A percentile compares a stretch with the other conserved stretches of the same genome.
phyloP scores from a whole-genome alignment of 2,329 filamentous ascomycete genomes.

The Cladosporium sp. region DNA sequence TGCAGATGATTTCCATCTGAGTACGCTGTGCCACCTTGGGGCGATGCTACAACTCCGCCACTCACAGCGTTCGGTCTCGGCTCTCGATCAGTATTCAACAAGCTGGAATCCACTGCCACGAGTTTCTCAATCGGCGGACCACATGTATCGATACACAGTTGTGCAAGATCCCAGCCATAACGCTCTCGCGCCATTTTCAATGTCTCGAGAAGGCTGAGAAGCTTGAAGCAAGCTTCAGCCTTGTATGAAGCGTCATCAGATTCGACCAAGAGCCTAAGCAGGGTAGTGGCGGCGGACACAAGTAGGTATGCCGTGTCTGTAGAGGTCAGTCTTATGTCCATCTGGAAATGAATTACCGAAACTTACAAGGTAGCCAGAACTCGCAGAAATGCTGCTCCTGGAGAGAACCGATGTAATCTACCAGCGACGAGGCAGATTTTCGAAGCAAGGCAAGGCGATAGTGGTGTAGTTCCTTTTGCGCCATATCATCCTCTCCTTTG shows the following conservation, averaged over 20 bases:
- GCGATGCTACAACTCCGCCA: too few relatives aligned
- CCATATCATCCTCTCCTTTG: constrained; percentile 1
- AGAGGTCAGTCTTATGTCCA: not conserved
- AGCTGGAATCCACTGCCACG: constrained; percentile 22
- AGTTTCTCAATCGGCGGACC: constrained; percentile 40
- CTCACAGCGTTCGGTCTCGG: not conserved
- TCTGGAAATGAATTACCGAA: not conserved
- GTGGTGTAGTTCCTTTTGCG: constrained; percentile 26
- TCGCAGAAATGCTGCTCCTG: constrained; percentile 50
- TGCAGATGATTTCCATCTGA: not conserved
- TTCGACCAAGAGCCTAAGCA: constrained; percentile 54
- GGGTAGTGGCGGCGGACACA: constrained; percentile 55
- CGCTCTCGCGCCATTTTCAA: not conserved
- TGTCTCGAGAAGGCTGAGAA: not conserved
- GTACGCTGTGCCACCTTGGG: not conserved
- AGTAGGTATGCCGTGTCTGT: constrained; percentile 53
- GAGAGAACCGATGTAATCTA: constrained; percentile 52
- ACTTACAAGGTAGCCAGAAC: constrained; percentile 48
- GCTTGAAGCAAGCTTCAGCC: constrained; percentile 45
- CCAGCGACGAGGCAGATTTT: constrained; percentile 51
- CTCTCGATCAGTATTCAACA: not conserved
- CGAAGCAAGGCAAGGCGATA: constrained; percentile 47
- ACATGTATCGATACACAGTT: constrained; percentile 53
- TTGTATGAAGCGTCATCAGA: constrained; percentile 50
- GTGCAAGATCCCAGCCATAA: constrained; percentile 53